Evolutionary conservation across 192 early-diverging fungal species (phyloP).

Genomic region (Gonapodya sp.): DNA sequence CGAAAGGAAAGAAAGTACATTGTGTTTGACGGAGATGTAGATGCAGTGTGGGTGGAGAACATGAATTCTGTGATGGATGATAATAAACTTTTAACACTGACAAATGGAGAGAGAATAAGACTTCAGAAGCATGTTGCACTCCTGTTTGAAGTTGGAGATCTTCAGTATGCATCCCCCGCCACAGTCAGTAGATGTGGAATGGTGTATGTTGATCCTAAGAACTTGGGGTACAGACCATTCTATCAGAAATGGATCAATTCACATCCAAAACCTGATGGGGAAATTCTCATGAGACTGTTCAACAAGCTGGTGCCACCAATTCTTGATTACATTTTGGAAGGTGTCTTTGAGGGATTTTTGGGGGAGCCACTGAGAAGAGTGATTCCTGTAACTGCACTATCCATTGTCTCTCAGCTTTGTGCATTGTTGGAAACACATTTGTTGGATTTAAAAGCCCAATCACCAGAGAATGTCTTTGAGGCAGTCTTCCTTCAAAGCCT

Average conservation of each 20-base stretch:
- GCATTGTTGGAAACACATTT: slow-evolving; percentile 40
- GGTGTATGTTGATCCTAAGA: slow-evolving; percentile 56
- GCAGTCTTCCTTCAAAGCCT: slow-evolving; percentile 40
- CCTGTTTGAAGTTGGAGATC: slow-evolving; percentile 48
- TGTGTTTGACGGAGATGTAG: slow-evolving; percentile 52
- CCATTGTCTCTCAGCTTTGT: slow-evolving; percentile 42
- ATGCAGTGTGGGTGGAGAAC: slow-evolving; percentile 55
- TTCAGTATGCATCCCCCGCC: slow-evolving; percentile 50
- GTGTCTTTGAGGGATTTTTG: slow-evolving; percentile 49
- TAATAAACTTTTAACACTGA: slow-evolving; percentile 55
- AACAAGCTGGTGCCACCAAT: slow-evolving; percentile 29
- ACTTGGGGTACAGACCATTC: slow-evolving; percentile 50
- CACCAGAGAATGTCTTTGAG: slow-evolving; percentile 46
- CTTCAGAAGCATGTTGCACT: slow-evolving; percentile 47
- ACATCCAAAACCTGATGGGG: slow-evolving; percentile 32
- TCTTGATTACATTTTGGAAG: slow-evolving; percentile 27
- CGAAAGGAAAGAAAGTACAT: slow-evolving; percentile 50
- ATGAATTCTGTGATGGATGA: slow-evolving; percentile 45
- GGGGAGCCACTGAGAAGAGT: slow-evolving; percentile 34
- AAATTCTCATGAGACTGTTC: slow-evolving; percentile 43
- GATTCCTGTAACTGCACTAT: slow-evolving; percentile 33
- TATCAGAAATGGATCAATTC: slow-evolving; percentile 53
- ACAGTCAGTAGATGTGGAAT: slow-evolving; percentile 57
- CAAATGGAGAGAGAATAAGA: slow-evolving; percentile 54
- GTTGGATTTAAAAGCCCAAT: slow-evolving; percentile 45